Percentiles rank a stretch among this genome's conserved stretches.
Conservation (phyloP, 306 rosid genomes). For the Vigna nakashimae region DNA sequence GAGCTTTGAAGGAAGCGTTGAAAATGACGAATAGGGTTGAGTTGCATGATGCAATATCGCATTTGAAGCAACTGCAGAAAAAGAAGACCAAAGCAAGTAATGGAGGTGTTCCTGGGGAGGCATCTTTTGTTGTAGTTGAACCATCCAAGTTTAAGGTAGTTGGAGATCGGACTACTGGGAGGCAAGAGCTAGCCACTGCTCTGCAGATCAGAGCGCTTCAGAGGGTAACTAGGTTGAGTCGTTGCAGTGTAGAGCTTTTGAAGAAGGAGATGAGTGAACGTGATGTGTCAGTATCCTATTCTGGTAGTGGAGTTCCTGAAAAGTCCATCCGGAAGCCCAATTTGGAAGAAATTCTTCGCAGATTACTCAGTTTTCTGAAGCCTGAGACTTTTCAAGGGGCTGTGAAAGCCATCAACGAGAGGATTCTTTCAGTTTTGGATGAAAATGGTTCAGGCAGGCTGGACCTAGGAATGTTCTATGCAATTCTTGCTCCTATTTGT, state of each 20-base stretch:
- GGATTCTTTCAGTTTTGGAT: conserved; percentile 87
- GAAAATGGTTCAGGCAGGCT: conserved; percentile 84
- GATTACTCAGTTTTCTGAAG: conserved; percentile 77
- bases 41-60: conserved; percentile 93
- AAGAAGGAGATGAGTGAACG: conserved; percentile 89
- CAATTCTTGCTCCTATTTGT: conserved; percentile 94
- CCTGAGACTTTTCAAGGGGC: conserved; percentile 99
- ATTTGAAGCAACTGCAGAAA: conserved; percentile 94
- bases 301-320: conserved; percentile 86
- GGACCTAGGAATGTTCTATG: conserved; percentile 90
- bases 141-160: conserved; percentile 71
- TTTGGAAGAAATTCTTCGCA: conserved; percentile 88
- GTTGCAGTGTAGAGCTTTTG: conserved; percentile 81
- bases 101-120: conserved; percentile 69
- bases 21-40: conserved; percentile 99
- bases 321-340: conserved; percentile 92
- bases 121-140: conserved; percentile 66
- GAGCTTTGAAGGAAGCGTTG: conserved; percentile 91
- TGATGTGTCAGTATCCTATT: conserved; percentile 86
- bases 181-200: conserved; percentile 74
- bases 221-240: conserved; percentile 87
- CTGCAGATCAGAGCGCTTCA: conserved; percentile 86
- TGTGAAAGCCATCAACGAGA: conserved; percentile 90
- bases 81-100: conserved; percentile 72
- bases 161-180: conserved; percentile 77